Evolutionary conservation across 192 early-diverging fungal species (phyloP).

Genomic region (Chytriomyces hyalinus): DNA sequence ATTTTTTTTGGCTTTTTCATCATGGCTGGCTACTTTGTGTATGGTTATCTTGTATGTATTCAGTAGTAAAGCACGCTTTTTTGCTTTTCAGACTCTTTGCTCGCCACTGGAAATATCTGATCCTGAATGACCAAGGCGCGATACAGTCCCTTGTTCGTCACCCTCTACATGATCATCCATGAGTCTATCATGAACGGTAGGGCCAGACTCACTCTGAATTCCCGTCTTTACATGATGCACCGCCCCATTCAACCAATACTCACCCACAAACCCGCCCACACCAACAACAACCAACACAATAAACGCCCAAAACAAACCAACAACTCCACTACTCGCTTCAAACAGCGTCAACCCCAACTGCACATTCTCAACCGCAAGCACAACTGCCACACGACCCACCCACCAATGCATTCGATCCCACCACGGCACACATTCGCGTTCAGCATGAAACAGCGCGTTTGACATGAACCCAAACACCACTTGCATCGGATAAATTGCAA

Average conservation of each 20-base stretch:
- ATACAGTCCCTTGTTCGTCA: too few species aligned
- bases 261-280: background rate
- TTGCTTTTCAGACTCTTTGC: too few species aligned
- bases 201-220: background rate
- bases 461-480: slow-evolving; percentile 30
- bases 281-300: background rate
- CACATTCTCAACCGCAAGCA: slow-evolving; percentile 37
- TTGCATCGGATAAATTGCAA: slow-evolving; percentile 35
- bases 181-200: background rate
- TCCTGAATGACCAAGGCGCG: too few species aligned
- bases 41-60: too few species aligned
- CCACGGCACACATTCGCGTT: slow-evolving; percentile 24
- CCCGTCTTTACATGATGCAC: background rate
- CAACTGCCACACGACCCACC: slow-evolving; percentile 26
- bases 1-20: too few species aligned
- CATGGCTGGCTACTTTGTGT: too few species aligned
- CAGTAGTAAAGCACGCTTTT: too few species aligned
- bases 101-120: too few species aligned
- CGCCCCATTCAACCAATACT: background rate
- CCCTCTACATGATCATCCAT: background rate
- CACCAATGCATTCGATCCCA: slow-evolving; percentile 45
- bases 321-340: background rate
- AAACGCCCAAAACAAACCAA: slow-evolving; percentile 3
- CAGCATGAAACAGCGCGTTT: slow-evolving; percentile 23
- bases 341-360: slow-evolving; percentile 25